phyloP scores from a whole-genome alignment of 164 flowering plant species.

The Magnolia sinica region DNA sequence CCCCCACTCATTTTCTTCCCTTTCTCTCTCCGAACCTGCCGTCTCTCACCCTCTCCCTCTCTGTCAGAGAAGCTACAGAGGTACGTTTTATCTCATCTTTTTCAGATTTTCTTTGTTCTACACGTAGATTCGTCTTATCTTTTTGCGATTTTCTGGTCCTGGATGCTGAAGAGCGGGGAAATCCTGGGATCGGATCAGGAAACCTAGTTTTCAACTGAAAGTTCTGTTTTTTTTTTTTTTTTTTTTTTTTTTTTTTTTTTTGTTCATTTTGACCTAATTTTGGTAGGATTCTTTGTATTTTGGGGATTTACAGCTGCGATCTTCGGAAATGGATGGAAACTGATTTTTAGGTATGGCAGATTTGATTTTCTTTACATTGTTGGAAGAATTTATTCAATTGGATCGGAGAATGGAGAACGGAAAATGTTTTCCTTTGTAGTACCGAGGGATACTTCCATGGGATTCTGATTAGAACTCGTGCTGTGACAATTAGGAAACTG shows the following conservation, averaged over 20 bases:
- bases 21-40: background rate
- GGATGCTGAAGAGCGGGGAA: background rate
- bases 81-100: constrained; percentile 8
- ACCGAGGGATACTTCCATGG: background rate
- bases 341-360: background rate
- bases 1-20: background rate
- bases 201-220: constrained; percentile 8
- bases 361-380: too few species aligned
- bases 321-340: background rate
- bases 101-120: background rate
- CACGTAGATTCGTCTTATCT: background rate
- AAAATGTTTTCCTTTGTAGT: background rate
- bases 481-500: background rate
- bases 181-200: background rate
- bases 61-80: constrained; percentile 7
- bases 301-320: background rate
- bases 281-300: constrained; percentile 1
- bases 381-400: background rate
- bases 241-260: background rate
- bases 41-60: background rate
- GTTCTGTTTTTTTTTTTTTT: constrained; percentile 8
- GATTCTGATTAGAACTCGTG: background rate
- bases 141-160: background rate
- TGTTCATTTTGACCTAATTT: background rate
- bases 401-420: background rate